These are phyloP conservation scores for Grosmannia clavigera DNA, from an alignment of 2,329 filamentous ascomycete genomes.

Conservation along the genomic window DNA sequence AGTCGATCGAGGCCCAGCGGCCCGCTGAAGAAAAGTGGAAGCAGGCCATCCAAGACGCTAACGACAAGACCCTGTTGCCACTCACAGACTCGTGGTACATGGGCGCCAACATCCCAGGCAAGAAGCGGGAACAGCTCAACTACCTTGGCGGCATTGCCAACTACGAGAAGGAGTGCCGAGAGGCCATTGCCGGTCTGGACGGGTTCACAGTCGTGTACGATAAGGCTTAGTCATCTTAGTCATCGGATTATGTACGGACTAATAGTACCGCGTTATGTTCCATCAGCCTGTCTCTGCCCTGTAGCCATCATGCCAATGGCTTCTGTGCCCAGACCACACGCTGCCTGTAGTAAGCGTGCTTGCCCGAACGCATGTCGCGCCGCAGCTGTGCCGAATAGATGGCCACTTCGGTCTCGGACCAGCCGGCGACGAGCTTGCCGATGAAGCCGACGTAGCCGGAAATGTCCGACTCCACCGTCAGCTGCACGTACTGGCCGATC, in stretches of 20 bases:
- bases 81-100: conserved; percentile 14
- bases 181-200: neutral
- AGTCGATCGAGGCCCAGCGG: conserved; percentile 9
- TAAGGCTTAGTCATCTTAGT: neutral
- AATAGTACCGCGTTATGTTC: too few relatives aligned
- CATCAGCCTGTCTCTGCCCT: too few relatives aligned
- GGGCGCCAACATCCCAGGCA: conserved; percentile 15
- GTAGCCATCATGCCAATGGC: neutral
- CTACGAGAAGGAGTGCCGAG: conserved; percentile 9
- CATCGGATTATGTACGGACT: neutral
- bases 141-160: conserved; percentile 8
- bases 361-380: conserved; percentile 7
- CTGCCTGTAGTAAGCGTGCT: conserved; percentile 8
- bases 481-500: conserved; percentile 14
- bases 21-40: conserved; percentile 10
- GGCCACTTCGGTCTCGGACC: conserved; percentile 9
- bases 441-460: conserved; percentile 11
- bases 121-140: conserved; percentile 12
- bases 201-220: conserved; percentile 6
- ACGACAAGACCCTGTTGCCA: conserved; percentile 11
- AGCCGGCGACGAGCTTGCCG: conserved; percentile 8
- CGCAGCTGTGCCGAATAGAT: conserved; percentile 10
- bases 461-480: conserved; percentile 4
- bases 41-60: conserved; percentile 5
- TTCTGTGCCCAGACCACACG: conserved; percentile 9